A percentile compares a stretch with the other conserved stretches of the same genome.
Conservation (phyloP, 176 grass and related monocot species). For the Guadua angustifolia region DNA sequence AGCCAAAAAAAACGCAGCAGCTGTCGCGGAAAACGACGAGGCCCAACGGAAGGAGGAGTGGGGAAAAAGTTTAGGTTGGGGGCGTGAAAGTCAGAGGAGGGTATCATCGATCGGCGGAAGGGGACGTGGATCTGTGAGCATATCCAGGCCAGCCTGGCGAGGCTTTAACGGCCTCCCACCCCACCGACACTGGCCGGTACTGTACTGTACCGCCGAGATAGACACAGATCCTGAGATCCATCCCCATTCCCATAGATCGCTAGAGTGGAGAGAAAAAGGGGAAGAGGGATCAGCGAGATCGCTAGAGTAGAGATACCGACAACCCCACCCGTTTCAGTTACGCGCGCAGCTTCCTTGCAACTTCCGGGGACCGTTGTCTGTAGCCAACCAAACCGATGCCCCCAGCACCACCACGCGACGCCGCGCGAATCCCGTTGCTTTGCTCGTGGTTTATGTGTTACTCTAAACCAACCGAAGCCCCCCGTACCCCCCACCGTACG, state of each 20-base stretch:
- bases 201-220: slow-evolving; percentile 4
- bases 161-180: slow-evolving; percentile 60
- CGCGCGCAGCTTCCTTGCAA: slow-evolving; percentile 29
- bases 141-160: slow-evolving; percentile 49
- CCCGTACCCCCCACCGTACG: too few relatives aligned
- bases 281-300: background rate
- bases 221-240: background rate
- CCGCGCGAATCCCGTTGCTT: background rate
- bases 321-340: slow-evolving; percentile 42
- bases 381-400: background rate
- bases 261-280: background rate
- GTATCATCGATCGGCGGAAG: slow-evolving; percentile 25
- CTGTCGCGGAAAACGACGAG: slow-evolving; percentile 14
- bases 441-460: background rate
- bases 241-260: background rate
- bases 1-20: too few relatives aligned
- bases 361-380: slow-evolving; percentile 32
- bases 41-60: background rate
- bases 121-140: slow-evolving; percentile 29
- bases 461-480: background rate
- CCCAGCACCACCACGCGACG: too few relatives aligned
- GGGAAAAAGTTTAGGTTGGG: background rate
- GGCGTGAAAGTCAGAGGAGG: slow-evolving; percentile 40
- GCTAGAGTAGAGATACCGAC: background rate
- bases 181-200: slow-evolving; percentile 58